phyloP scores from a whole-genome alignment of 768 basidiomycete species.

The Hortiboletus campestris region DNA sequence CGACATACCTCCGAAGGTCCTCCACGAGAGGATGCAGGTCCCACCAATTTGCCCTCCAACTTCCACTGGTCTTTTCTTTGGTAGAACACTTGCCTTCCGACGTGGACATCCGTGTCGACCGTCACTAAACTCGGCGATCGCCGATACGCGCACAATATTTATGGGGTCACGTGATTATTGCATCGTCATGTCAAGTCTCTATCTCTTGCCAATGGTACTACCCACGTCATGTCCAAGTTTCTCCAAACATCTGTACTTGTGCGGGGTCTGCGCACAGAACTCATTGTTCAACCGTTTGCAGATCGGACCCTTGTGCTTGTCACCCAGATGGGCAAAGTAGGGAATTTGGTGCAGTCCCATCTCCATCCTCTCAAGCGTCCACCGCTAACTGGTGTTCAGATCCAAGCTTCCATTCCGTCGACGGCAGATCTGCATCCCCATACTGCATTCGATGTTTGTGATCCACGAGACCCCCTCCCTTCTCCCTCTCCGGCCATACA shows the following conservation, averaged over 20 bases:
- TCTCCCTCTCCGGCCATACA: conserved; percentile 69
- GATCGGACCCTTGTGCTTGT: conserved; percentile 85
- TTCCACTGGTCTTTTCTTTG: conserved; percentile 52
- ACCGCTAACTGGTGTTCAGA: conserved; percentile 42
- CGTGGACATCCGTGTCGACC: conserved; percentile 21
- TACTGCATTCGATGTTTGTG: conserved; percentile 34
- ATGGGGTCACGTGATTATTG: not conserved
- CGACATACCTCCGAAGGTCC: conserved; percentile 48
- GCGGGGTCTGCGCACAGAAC: conserved; percentile 61
- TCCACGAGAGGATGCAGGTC: conserved; percentile 64
- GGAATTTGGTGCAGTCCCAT: conserved; percentile 64
- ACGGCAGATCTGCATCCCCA: conserved; percentile 51
- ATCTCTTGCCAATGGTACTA: not conserved
- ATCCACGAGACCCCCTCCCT: conserved; percentile 44
- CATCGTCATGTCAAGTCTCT: too few relatives aligned
- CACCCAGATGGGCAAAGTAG: conserved; percentile 90
- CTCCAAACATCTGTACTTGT: conserved; percentile 50
- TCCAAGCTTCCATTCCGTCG: conserved; percentile 75
- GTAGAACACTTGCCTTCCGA: conserved; percentile 32
- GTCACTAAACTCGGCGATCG: not conserved
- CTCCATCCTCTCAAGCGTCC: not conserved
- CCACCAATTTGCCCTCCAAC: conserved; percentile 74
- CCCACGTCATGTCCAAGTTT: conserved; percentile 21
- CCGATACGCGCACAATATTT: too few relatives aligned
- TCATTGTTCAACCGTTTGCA: conserved; percentile 74